These are phyloP conservation scores for Cryphonectria parasitica DNA, from an alignment of 2,329 filamentous ascomycete genomes.

Conservation along the genomic window DNA sequence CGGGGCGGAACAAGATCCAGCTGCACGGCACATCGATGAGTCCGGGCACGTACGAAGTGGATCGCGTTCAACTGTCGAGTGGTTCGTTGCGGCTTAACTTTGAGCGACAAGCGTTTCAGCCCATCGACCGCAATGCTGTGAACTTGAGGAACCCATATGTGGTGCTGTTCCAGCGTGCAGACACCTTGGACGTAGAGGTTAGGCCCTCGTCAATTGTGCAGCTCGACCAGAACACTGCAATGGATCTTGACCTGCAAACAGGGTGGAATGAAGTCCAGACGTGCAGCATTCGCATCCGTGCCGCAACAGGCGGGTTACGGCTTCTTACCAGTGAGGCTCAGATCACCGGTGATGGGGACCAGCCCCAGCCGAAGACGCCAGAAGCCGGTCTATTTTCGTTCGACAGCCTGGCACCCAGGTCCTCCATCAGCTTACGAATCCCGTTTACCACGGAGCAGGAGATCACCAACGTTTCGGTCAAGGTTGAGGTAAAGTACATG, in stretches of 20 bases:
- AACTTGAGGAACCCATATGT: constrained; percentile 66
- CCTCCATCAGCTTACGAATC: constrained; percentile 63
- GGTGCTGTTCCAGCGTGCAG: constrained; percentile 71
- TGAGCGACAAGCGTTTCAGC: constrained; percentile 60
- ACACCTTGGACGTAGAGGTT: constrained; percentile 71
- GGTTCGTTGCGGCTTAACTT: constrained; percentile 68
- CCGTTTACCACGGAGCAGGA: constrained; percentile 87
- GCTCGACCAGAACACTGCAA: constrained; percentile 75
- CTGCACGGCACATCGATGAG: constrained; percentile 59
- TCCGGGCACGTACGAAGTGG: constrained; percentile 75
- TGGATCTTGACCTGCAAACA: constrained; percentile 73
- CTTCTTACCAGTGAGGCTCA: constrained; percentile 64
- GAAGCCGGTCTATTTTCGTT: constrained; percentile 60
- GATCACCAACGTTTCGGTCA: constrained; percentile 70
- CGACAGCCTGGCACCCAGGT: constrained; percentile 48
- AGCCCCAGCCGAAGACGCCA: constrained; percentile 46
- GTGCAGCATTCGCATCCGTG: constrained; percentile 65
- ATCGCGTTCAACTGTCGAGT: constrained; percentile 68
- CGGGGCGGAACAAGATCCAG: constrained; percentile 54
- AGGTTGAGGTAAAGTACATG: constrained; percentile 75
- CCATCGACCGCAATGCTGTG: constrained; percentile 49
- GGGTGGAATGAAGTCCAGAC: constrained; percentile 72
- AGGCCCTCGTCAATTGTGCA: constrained; percentile 72
- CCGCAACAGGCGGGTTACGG: constrained; percentile 68
- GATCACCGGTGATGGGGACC: constrained; percentile 47